Base-by-base conservation (phyloP, 2,329 filamentous ascomycete genomes). In the Alternaria tenuissima region DNA sequence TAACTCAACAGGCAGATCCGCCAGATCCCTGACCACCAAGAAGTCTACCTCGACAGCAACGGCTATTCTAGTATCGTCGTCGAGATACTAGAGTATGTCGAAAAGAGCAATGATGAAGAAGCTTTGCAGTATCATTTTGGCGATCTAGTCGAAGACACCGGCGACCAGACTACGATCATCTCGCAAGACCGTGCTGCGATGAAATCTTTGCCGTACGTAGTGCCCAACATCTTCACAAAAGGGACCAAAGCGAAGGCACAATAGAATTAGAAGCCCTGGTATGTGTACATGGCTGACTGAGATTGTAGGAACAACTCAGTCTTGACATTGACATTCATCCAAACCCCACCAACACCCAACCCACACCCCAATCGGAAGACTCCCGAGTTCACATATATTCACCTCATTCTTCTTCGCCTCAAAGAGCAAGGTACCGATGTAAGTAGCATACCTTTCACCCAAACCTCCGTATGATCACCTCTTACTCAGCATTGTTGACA, bases 1-100 rank as follows among this genome's bases (percentile, higher is more conserved):
- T 7, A 30, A 20, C 14, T 4, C 46, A 11, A 46, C 66, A 92
- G 90, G 81, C 85, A 86, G 55, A 85, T 93, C 68, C 88, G 91
- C 65, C 86, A 93, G 80, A 88, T 94, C 5, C 91, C 91, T 52
- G 90, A 94, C 76, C 91, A 96, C 78, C 94, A 98, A 82, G 94
- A 97, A 83, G 91, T 97, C 69, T 97, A 89, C 81, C 89, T 97
- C 73, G 93, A 96, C 76, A 85, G 87, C 65, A 86, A 91, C 64
- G 93, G 93, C 51, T 94, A 94, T 78, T 92, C 92, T 3, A 93
- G 87, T 80, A 89, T 97, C 76, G 94, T 97, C 70, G 86, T 97
- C 78, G 94, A 98, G 72, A 92, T 98, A 73, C 91, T 91, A 55
- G 90, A 97, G 81, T 90, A 91, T 57, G 89, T 96, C 22, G 86